These are phyloP conservation scores for Paecilomyces fulvus DNA, from an alignment of 2,329 filamentous ascomycete genomes.

Conservation along the genomic window DNA sequence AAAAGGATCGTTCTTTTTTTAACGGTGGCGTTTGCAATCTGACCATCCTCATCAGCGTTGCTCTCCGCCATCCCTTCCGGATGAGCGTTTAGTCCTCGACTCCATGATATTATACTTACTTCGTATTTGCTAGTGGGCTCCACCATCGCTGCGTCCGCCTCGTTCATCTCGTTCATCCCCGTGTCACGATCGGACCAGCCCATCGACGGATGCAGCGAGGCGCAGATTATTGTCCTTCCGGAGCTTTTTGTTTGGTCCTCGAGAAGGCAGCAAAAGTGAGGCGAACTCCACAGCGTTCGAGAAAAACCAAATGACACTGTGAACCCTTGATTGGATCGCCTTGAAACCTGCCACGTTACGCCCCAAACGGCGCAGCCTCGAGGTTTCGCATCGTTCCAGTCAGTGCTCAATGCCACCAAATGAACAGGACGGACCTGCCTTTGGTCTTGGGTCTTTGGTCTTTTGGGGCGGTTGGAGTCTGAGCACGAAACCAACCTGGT, in stretches of 20 bases:
- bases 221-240: background rate
- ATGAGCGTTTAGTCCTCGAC: background rate
- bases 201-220: background rate
- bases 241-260: background rate
- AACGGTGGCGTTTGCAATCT: background rate
- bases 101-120: background rate
- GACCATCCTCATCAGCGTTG: background rate
- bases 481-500: too few species aligned
- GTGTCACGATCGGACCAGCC: background rate
- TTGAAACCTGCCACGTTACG: background rate
- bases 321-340: background rate
- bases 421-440: background rate
- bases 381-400: background rate
- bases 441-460: too few species aligned
- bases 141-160: background rate
- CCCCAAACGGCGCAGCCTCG: background rate
- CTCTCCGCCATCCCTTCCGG: background rate
- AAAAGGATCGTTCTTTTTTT: too few species aligned
- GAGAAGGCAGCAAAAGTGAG: background rate
- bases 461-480: too few species aligned
- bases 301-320: background rate
- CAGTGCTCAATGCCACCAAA: background rate
- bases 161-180: background rate
- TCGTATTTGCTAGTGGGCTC: background rate
- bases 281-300: background rate